Evolutionary conservation across 1,284 basidiomycete species (phyloP).

Genomic region (Calocybe gambosa): DNA sequence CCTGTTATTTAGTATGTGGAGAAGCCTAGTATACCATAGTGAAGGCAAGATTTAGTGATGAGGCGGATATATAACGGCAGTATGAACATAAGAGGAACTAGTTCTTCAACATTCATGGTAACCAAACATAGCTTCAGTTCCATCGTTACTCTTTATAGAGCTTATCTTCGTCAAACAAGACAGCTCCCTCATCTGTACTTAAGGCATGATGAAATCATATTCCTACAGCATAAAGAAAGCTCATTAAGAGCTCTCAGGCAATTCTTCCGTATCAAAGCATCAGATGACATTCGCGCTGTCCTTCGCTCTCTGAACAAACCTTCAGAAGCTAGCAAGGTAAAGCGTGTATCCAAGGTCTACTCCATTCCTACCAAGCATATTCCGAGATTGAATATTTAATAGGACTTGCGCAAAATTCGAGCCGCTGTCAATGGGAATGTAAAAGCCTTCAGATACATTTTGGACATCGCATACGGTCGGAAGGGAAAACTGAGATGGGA

Average conservation of each 20-base stretch:
- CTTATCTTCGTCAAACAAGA: constrained; percentile 45
- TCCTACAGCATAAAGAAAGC: constrained; percentile 6
- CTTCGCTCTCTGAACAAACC: constrained; percentile 22
- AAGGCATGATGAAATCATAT: constrained; percentile 36
- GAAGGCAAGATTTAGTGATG: background rate
- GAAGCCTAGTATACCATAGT: no score
- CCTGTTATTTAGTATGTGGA: background rate
- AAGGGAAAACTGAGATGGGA: constrained; percentile 66
- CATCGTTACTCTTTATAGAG: constrained; percentile 43
- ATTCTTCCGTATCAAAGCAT: constrained; percentile 59
- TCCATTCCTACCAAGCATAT: background rate
- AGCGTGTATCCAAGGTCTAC: constrained; percentile 44
- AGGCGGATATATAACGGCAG: background rate
- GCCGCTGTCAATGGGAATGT: constrained; percentile 50
- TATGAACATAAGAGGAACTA: background rate
- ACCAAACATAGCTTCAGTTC: background rate
- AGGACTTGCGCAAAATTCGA: constrained; percentile 55
- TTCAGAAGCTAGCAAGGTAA: constrained; percentile 37
- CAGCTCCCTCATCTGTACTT: constrained; percentile 55
- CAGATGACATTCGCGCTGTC: constrained; percentile 49
- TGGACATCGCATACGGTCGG: constrained; percentile 75
- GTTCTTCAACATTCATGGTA: background rate
- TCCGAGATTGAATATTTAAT: constrained; percentile 4
- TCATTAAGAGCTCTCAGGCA: constrained; percentile 34
- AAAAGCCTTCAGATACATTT: constrained; percentile 52